Percentiles rank a stretch among this genome's conserved stretches.
Conservation (phyloP, 164 flowering plant species). For the Dillenia turbinata region DNA sequence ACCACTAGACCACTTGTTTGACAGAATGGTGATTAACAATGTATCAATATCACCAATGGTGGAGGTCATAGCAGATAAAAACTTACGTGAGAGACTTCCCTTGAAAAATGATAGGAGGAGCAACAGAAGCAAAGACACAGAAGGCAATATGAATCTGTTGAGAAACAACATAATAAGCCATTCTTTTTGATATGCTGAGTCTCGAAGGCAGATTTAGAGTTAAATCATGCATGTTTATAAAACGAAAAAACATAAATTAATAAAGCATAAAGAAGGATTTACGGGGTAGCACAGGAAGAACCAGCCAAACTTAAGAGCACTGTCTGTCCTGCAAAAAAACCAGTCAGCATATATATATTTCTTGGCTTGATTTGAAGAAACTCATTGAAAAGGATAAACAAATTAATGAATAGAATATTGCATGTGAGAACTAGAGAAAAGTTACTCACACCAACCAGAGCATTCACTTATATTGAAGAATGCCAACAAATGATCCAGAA, state of each 20-base stretch:
- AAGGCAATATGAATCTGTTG: slow-evolving; percentile 82
- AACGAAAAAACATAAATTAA: neutral
- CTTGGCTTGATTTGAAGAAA: no score
- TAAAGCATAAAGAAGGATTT: slow-evolving; percentile 6
- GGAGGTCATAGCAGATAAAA: neutral
- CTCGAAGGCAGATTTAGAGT: neutral
- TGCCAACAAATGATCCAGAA: no score
- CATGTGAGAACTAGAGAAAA: no score
- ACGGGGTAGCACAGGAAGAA: slow-evolving; percentile 79
- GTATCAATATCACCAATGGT: no score
- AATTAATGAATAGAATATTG: no score
- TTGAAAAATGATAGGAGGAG: slow-evolving; percentile 84
- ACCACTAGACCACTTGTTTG: no score
- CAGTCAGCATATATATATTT: no score
- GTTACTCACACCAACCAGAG: no score
- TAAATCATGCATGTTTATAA: neutral
- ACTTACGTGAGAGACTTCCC: slow-evolving; percentile 94
- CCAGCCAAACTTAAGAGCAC: slow-evolving; percentile 86
- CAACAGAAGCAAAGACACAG: slow-evolving; percentile 78
- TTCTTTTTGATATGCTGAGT: neutral
- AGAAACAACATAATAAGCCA: slow-evolving; percentile 7
- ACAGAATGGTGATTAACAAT: neutral
- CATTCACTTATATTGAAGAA: no score
- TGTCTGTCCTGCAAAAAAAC: slow-evolving; percentile 68
- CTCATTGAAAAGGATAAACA: no score